phyloP scores from a whole-genome alignment of 2,329 filamentous ascomycete genomes.

The Colletotrichum eremochloae region DNA sequence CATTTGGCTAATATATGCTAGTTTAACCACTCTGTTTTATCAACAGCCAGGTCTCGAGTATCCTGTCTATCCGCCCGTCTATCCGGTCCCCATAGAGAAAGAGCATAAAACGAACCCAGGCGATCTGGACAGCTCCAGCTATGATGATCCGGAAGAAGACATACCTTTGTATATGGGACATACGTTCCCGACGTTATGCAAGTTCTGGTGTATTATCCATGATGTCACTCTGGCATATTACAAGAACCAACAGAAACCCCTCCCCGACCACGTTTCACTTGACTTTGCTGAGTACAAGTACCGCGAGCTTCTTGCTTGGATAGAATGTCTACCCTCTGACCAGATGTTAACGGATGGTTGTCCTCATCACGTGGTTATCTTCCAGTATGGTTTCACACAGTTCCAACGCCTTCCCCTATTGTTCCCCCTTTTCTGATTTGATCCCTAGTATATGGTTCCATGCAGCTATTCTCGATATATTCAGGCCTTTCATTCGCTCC shows the following conservation, averaged over 20 bases:
- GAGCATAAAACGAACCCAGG: neutral
- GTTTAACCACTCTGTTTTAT: conserved; percentile 50
- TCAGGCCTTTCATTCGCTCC: conserved; percentile 48
- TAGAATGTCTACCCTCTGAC: conserved; percentile 48
- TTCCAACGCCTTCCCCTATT: neutral
- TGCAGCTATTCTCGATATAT: conserved; percentile 53
- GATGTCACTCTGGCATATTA: conserved; percentile 49
- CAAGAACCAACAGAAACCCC: conserved; percentile 37
- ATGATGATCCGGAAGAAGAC: neutral
- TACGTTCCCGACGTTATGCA: conserved; percentile 50
- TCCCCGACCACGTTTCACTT: conserved; percentile 38
- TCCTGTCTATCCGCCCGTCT: conserved; percentile 21
- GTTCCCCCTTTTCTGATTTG: neutral
- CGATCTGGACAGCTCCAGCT: neutral
- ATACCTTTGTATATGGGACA: conserved; percentile 44
- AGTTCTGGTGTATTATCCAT: conserved; percentile 55
- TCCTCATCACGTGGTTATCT: conserved; percentile 52
- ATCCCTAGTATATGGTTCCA: conserved; percentile 57
- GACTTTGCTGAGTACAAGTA: conserved; percentile 54
- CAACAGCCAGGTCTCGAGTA: conserved; percentile 49
- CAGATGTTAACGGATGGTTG: conserved; percentile 47
- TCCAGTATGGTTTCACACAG: conserved; percentile 50
- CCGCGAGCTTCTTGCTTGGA: conserved; percentile 56
- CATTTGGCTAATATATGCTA: conserved; percentile 32
- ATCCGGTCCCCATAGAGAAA: conserved; percentile 44